These are phyloP conservation scores for Vachellia collinsii DNA, from an alignment of 306 rosid genomes.

Conservation along the genomic window DNA sequence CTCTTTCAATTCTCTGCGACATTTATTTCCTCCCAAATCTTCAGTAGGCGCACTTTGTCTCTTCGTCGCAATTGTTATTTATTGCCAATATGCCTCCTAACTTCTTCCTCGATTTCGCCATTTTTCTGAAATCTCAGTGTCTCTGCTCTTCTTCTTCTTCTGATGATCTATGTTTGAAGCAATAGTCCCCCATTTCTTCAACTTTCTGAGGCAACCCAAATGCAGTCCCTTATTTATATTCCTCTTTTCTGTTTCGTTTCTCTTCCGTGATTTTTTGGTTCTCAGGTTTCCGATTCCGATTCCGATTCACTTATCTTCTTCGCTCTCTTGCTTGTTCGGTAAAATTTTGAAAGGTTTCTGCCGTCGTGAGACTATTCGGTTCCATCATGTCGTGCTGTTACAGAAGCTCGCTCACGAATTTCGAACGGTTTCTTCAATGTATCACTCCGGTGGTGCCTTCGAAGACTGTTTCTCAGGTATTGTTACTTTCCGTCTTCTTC, in stretches of 20 bases:
- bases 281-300: slow-evolving; percentile 2
- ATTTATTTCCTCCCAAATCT: not conserved
- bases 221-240: not conserved
- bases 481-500: not conserved
- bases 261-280: not conserved
- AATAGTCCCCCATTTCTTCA: not conserved
- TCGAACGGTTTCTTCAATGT: slow-evolving; percentile 67
- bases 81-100: not conserved
- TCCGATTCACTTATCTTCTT: not conserved
- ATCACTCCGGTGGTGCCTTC: slow-evolving; percentile 70
- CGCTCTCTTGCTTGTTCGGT: not conserved
- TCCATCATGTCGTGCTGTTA: slow-evolving; percentile 42
- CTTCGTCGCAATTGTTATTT: not conserved
- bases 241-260: not conserved
- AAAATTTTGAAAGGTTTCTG: slow-evolving; percentile 10
- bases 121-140: slow-evolving; percentile 21
- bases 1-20: not conserved
- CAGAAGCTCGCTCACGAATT: slow-evolving; percentile 47
- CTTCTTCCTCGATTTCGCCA: not conserved
- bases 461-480: slow-evolving; percentile 62
- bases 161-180: not conserved
- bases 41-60: slow-evolving; percentile 21
- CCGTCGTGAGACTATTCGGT: slow-evolving; percentile 4
- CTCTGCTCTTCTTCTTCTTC: not conserved
- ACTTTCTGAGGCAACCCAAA: slow-evolving; percentile 3